Evolutionary conservation across 768 basidiomycete species (phyloP).

Genomic region (Strobilomyces dryophilus): DNA sequence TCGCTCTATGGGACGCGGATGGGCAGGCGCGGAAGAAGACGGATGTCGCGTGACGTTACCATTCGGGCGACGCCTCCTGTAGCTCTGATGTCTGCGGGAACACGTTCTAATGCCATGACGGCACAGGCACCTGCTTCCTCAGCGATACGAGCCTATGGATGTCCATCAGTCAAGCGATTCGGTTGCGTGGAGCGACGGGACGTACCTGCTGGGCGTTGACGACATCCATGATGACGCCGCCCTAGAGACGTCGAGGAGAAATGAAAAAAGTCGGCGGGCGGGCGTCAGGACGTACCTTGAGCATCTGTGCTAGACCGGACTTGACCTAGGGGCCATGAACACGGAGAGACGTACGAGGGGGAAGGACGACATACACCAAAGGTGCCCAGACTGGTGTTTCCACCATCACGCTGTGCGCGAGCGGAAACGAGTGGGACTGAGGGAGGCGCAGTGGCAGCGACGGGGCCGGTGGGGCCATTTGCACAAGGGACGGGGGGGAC

Average conservation of each 20-base stretch:
- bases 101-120: constrained; percentile 95
- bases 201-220: constrained; percentile 66
- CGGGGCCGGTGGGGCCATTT: constrained; percentile 4
- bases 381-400: constrained; percentile 60
- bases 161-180: constrained; percentile 1
- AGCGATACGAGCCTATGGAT: constrained; percentile 79
- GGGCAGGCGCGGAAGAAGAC: neutral
- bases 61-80: constrained; percentile 95
- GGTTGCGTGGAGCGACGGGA: neutral
- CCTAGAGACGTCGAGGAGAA: constrained; percentile 37
- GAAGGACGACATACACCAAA: constrained; percentile 50
- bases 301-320: constrained; percentile 94
- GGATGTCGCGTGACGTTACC: constrained; percentile 46
- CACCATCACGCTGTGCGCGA: constrained; percentile 47
- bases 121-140: constrained; percentile 97
- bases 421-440: constrained; percentile 39
- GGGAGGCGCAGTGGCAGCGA: neutral
- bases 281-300: constrained; percentile 55
- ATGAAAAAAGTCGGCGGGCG: neutral
- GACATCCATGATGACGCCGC: constrained; percentile 95
- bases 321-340: constrained; percentile 58
- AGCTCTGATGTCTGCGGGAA: constrained; percentile 91
- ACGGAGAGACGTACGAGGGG: neutral
- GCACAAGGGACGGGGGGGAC: neutral
- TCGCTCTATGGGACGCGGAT: constrained; percentile 56